Conservation (phyloP, 108 stramenopile genomes). For the Nitzschia putrida region DNA sequence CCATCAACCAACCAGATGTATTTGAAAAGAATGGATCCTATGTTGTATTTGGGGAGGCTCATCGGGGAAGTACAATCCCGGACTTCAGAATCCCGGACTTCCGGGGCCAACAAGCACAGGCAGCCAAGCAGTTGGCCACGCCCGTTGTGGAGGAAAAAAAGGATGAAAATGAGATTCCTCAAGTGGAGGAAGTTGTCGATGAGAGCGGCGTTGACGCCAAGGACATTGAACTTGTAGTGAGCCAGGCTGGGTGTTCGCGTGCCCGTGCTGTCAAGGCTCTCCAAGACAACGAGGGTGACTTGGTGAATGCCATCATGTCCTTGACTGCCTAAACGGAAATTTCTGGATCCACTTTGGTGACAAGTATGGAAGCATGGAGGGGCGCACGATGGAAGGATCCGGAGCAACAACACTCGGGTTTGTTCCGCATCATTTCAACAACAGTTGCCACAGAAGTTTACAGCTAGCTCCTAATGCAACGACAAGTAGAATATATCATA, state of each 20-base stretch:
- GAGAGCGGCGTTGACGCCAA: conserved; percentile 90
- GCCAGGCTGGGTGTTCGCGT: conserved; percentile 82
- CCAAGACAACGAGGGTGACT: conserved; percentile 90
- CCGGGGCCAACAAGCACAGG: conserved; percentile 54
- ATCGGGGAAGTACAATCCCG: conserved; percentile 59
- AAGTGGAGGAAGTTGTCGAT: conserved; percentile 73
- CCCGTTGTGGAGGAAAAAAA: conserved; percentile 62
- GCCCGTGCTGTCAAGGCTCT: conserved; percentile 90
- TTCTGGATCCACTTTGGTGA: too few relatives aligned
- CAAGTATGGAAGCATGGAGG: too few relatives aligned
- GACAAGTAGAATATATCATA: too few relatives aligned
- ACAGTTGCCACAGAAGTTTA: too few relatives aligned
- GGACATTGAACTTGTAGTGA: conserved; percentile 94
- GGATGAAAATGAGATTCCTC: conserved; percentile 39
- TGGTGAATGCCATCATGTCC: conserved; percentile 98
- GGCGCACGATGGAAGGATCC: too few relatives aligned
- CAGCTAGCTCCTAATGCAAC: too few relatives aligned
- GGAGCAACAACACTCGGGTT: too few relatives aligned
- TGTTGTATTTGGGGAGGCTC: conserved; percentile 96
- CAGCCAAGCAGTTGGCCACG: conserved; percentile 54
- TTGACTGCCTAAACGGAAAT: conserved; percentile 47
- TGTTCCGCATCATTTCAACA: too few relatives aligned
- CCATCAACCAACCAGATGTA: conserved; percentile 89
- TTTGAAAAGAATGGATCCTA: conserved; percentile 88
- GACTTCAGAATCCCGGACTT: conserved; percentile 41